Percentiles rank a stretch among this genome's conserved stretches.
These are phyloP conservation scores for Grammothele lineata DNA, from an alignment of 768 basidiomycete genomes.

Conservation along the genomic window DNA sequence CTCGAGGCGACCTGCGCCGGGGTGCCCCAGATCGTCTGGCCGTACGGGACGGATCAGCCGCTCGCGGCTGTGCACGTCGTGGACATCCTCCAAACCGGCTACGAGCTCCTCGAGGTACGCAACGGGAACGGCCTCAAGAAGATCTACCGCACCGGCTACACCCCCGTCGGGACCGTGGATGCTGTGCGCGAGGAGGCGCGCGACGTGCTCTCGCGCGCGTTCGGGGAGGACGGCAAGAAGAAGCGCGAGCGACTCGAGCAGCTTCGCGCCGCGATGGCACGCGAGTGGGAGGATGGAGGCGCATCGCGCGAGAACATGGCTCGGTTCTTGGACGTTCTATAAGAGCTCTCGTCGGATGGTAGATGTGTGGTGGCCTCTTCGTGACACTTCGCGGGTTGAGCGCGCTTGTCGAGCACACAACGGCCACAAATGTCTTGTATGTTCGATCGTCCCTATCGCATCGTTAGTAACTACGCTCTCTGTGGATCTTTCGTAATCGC, in stretches of 20 bases:
- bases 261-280: not conserved
- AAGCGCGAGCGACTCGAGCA: slow-evolving; percentile 20
- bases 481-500: too few relatives aligned
- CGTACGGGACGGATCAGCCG: slow-evolving; percentile 23
- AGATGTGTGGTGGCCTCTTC: too few relatives aligned
- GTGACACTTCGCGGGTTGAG: too few relatives aligned
- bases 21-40: slow-evolving; percentile 25
- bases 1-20: slow-evolving; percentile 19
- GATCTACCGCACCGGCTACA: slow-evolving; percentile 16
- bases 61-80: slow-evolving; percentile 18
- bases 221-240: slow-evolving; percentile 21
- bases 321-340: too few relatives aligned
- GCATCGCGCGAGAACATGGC: too few relatives aligned
- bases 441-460: too few relatives aligned
- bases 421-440: too few relatives aligned
- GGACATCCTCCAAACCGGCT: slow-evolving; percentile 19
- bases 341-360: too few relatives aligned
- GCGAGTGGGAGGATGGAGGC: slow-evolving; percentile 10
- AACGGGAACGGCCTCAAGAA: slow-evolving; percentile 15
- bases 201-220: slow-evolving; percentile 17
- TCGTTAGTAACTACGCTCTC: too few relatives aligned
- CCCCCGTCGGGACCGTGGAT: slow-evolving; percentile 18
- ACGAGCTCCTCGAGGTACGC: slow-evolving; percentile 25
- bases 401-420: too few relatives aligned
- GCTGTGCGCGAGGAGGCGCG: slow-evolving; percentile 18